Conservation (phyloP, 2,329 filamentous ascomycete species). For the Fusarium sp. region DNA sequence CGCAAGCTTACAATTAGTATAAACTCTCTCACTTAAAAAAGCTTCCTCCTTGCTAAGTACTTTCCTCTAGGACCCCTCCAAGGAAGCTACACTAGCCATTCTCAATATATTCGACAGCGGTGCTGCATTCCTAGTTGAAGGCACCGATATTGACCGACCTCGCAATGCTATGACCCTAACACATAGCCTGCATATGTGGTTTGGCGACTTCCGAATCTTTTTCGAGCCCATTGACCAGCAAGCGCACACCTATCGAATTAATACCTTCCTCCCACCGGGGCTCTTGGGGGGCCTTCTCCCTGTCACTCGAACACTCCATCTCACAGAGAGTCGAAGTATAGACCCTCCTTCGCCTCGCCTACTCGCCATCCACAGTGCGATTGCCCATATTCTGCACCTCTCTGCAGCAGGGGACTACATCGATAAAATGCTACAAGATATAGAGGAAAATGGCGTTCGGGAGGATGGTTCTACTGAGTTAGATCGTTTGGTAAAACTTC, state of each 20-base stretch:
- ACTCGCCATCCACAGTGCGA: conserved; percentile 7
- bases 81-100: conserved; percentile 51
- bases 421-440: conserved; percentile 5
- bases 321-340: conserved; percentile 5
- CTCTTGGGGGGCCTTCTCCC: neutral
- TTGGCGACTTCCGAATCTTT: conserved; percentile 39
- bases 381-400: conserved; percentile 15
- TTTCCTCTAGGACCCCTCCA: conserved; percentile 35
- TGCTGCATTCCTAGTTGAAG: conserved; percentile 52
- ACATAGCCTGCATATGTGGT: conserved; percentile 19
- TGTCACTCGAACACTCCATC: conserved; percentile 9
- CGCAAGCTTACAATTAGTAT: neutral
- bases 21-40: neutral
- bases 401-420: conserved; percentile 18
- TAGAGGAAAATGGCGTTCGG: conserved; percentile 4
- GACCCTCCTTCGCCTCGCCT: conserved; percentile 15
- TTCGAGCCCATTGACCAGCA: conserved; percentile 24
- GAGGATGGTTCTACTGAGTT: conserved; percentile 18
- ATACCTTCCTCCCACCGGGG: conserved; percentile 17
- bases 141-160: conserved; percentile 54
- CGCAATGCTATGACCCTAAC: conserved; percentile 50
- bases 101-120: conserved; percentile 57
- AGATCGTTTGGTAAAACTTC: neutral
- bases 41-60: neutral
- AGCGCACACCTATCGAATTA: conserved; percentile 48